These are phyloP conservation scores for Calamus simplicifolius DNA, from an alignment of 176 grass and related monocot species.

Conservation along the genomic window DNA sequence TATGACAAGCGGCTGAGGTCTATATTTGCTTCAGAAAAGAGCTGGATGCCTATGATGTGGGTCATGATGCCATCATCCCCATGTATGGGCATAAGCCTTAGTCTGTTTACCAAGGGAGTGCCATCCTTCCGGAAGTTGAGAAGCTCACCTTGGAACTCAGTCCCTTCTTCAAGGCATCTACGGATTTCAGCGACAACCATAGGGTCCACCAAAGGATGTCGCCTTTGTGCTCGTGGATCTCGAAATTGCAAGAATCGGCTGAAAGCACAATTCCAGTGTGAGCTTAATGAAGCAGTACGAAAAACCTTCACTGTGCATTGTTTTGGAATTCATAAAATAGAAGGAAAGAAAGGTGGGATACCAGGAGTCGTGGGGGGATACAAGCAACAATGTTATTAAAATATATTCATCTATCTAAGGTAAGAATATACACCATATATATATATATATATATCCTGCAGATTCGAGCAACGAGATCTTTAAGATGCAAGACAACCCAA, in stretches of 20 bases:
- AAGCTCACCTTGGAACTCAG: slow-evolving; percentile 81
- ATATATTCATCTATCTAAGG: too few relatives aligned
- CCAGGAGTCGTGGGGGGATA: too few relatives aligned
- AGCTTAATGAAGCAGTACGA: too few relatives aligned
- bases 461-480: too few relatives aligned
- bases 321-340: too few relatives aligned
- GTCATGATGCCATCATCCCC: slow-evolving; percentile 63
- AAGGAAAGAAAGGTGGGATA: too few relatives aligned
- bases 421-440: too few relatives aligned
- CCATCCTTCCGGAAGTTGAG: slow-evolving; percentile 94
- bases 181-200: slow-evolving; percentile 75
- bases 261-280: slow-evolving; percentile 16
- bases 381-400: too few relatives aligned
- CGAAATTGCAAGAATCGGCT: slow-evolving; percentile 97
- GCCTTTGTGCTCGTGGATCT: slow-evolving; percentile 62
- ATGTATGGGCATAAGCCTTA: slow-evolving; percentile 71
- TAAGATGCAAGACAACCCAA: too few relatives aligned
- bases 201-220: slow-evolving; percentile 88
- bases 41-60: slow-evolving; percentile 83
- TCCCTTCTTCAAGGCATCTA: slow-evolving; percentile 56
- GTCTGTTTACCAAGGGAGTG: slow-evolving; percentile 61
- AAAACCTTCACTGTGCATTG: too few relatives aligned
- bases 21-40: slow-evolving; percentile 68
- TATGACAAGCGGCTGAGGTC: slow-evolving; percentile 60
- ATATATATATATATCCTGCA: too few relatives aligned